Conservation (phyloP, 257 asterid genomes). For the Nicotiana otophora region DNA sequence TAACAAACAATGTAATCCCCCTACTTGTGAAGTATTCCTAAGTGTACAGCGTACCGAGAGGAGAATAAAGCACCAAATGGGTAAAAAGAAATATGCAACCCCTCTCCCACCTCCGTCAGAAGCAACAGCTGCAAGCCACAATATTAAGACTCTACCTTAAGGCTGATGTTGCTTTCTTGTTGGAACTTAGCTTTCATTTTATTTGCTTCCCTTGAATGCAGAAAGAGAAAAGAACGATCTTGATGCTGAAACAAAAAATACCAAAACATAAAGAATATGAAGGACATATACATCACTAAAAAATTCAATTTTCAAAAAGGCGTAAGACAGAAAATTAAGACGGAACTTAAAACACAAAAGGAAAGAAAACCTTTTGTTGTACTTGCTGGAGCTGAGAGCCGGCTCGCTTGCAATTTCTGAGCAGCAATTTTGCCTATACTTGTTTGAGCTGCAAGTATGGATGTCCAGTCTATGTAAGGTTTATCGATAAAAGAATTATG, state of each 20-base stretch:
- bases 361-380: slow-evolving; percentile 56
- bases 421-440: slow-evolving; percentile 37
- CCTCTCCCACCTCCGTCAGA: background rate
- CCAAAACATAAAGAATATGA: slow-evolving; percentile 1
- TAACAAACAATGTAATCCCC: background rate
- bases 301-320: background rate
- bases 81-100: background rate
- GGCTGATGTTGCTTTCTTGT: slow-evolving; percentile 7
- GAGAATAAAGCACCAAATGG: background rate
- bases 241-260: slow-evolving; percentile 60
- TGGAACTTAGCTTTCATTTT: slow-evolving; percentile 32
- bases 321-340: background rate
- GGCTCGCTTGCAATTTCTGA: slow-evolving; percentile 62
- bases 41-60: background rate
- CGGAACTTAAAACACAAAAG: background rate
- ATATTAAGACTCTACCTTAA: background rate
- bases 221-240: slow-evolving; percentile 99
- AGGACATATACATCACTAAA: background rate
- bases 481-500: background rate
- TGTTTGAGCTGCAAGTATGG: slow-evolving; percentile 53
- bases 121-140: slow-evolving; percentile 4
- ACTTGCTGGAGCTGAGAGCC: slow-evolving; percentile 51
- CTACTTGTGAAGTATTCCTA: background rate
- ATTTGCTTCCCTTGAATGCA: slow-evolving; percentile 88
- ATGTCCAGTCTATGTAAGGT: slow-evolving; percentile 1